Percentiles rank a stretch among this genome's conserved stretches.
phyloP scores from a whole-genome alignment of 129 eudicot species.

The Tanacetum coccineum region DNA sequence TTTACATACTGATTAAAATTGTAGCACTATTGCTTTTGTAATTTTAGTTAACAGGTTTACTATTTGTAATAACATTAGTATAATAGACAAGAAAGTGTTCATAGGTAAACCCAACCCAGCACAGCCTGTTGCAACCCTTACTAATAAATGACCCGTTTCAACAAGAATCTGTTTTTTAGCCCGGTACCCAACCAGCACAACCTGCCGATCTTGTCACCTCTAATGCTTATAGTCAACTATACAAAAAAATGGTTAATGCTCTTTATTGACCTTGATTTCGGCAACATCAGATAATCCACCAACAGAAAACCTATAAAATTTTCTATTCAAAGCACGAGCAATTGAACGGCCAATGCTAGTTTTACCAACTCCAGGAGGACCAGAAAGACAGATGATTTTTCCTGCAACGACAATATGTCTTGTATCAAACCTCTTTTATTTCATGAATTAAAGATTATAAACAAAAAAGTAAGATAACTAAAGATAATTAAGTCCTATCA shows the following conservation, averaged over 20 bases:
- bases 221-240: neutral
- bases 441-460: neutral
- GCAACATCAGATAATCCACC: slow-evolving; percentile 99
- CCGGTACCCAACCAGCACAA: neutral
- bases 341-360: slow-evolving; percentile 99
- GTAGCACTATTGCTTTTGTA: neutral
- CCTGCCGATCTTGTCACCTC: neutral
- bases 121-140: neutral
- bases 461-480: neutral
- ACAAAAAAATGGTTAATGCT: neutral
- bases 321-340: slow-evolving; percentile 95
- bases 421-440: slow-evolving; percentile 5
- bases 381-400: slow-evolving; percentile 88
- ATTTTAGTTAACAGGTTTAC: neutral
- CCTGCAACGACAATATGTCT: slow-evolving; percentile 40
- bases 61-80: neutral
- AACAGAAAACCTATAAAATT: slow-evolving; percentile 92
- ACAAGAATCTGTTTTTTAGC: neutral
- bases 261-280: slow-evolving; percentile 72
- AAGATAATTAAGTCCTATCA: neutral
- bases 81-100: neutral
- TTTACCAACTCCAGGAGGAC: slow-evolving; percentile 99
- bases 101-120: neutral
- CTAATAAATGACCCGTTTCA: neutral
- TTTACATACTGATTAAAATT: neutral